Evolutionary conservation across 1,284 basidiomycete species (phyloP), one percentile per base, ranked within the genome.

Genomic region (Rhodotorula glutinis): DNA sequence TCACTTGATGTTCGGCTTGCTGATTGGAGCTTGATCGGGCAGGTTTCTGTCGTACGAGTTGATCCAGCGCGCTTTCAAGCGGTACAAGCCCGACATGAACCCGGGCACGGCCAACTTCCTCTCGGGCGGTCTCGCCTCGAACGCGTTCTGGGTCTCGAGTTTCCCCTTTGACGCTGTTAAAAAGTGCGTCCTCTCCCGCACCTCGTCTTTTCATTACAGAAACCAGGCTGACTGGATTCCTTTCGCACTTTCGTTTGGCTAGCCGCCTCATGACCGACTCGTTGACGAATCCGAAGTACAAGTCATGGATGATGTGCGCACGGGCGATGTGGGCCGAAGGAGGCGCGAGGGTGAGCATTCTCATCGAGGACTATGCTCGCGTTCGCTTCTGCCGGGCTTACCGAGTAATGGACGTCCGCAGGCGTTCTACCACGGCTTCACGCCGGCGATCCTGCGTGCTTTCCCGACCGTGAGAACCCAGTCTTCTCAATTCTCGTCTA

Each of bases 91-190:
- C 13, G 64, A 66, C 16, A 53, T 70, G 46, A 60, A 69, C 25
- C 55, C 61, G 0, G 67, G 58, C 21, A 72, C 88, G 83, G 83
- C 88, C 75, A 84, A 82, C 70, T 89, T 90, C 76, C 76, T 89
- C 23, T 83, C 87, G 3, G 88, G 88, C 29, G 87, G 87, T 9
- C 78, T 87, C 43, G 84, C 79, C 30, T 51, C 40, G 41, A 49
- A 54, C 30, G 38, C 49, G 30, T 65, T 63, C 56, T 62, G 49
- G 49, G n/a, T 51, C 11, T 51, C 25, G 25, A 38, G 43, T 7
- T 57, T 57, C 44, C 43, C 56, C 17, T 85, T 86, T 38, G 89
- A 91, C 77, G 88, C 88, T 74, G 80, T 89, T 67, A 91, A 91
- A 79, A 89, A 88, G 87, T 88, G 74, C 71, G 80, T 76, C 57